phyloP scores from a whole-genome alignment of 441 rosid species.

The Pelargonium exstipulatum region DNA sequence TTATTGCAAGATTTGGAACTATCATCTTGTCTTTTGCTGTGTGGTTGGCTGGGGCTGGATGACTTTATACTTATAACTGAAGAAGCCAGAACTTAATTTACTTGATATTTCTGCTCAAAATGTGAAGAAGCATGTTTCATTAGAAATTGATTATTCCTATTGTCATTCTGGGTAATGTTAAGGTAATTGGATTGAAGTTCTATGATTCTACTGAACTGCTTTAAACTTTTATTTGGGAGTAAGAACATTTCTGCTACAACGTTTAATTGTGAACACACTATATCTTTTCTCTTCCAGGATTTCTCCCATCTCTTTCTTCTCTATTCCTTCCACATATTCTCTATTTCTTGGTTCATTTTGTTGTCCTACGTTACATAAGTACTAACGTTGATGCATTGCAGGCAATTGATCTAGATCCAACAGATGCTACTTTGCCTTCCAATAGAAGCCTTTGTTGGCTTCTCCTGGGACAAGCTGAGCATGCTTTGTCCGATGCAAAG shows the following conservation, averaged over 20 bases:
- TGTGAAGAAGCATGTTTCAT: too few species aligned
- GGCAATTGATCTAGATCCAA: conserved; percentile 86
- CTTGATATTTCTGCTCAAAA: too few species aligned
- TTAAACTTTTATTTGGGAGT: not conserved
- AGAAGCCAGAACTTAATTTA: too few species aligned
- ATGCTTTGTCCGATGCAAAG: conserved; percentile 74
- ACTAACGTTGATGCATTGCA: conserved; percentile 23
- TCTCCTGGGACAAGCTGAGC: conserved; percentile 65
- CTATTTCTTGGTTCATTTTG: too few species aligned
- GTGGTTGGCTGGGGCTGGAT: too few species aligned
- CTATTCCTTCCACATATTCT: too few species aligned
- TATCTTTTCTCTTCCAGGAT: too few species aligned
- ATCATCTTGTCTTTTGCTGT: too few species aligned
- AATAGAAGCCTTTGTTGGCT: conserved; percentile 95
- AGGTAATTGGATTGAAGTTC: not conserved
- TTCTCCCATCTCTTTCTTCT: too few species aligned
- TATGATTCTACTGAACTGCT: not conserved
- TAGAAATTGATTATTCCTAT: not conserved
- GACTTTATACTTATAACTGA: too few species aligned
- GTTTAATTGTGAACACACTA: too few species aligned
- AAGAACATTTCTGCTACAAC: not conserved
- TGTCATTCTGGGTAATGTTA: not conserved
- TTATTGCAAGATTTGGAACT: too few species aligned
- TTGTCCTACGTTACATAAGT: not conserved
- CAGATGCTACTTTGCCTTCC: conserved; percentile 60